Base-by-base conservation (phyloP, 257 asterid genomes). In the Ilex asprella region DNA sequence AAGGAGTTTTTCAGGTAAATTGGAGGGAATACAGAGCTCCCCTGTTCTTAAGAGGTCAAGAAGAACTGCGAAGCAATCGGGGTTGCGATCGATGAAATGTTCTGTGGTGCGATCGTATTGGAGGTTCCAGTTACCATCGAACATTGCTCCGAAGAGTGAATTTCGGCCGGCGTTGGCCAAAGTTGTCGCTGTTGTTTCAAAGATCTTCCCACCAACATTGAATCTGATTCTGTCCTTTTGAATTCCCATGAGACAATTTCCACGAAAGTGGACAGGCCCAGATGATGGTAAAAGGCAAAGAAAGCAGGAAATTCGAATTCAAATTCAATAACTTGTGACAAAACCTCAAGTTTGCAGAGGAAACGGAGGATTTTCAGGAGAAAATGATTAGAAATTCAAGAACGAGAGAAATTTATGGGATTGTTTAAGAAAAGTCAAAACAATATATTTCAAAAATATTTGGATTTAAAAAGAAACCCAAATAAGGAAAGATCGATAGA, bases 31-130 rank as follows among this genome's bases (percentile, higher is more conserved):
- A 55, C 71, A 66, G 58, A 91, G 88, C 77, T 88, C 97, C 73
- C 97, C 97, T 63, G 96, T 86, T 54, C 97, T 74, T 56, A 87
- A 87, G 14, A 91, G 83, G 82, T 91, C 96, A 50, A 91, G 91
- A 63, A 91, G 83, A 29, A 88, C 79, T 14, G 91, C 81, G 56
- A 91, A 91, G 67, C 95, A 88, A 66, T 88, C 87, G 0, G 97
- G 91, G 73, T 91, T 91, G 39, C 96, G 88, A 70, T 91, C 97
- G 39, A 91, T 82, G 78, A 88, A 91, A 63, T 86, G 95, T 12
- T 91, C 95, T 10, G 67, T 43, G 16, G 87, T 56, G 61, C 63
- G 62, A 68, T 72, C 62, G 59, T 85, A 50, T 32, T 72, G 84
- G 60, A 88, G 78, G 77, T 79, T 77, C 97, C 97, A 91, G 41